phyloP scores from a whole-genome alignment of 2,329 filamentous ascomycete species.

The Truncatella angustata region DNA sequence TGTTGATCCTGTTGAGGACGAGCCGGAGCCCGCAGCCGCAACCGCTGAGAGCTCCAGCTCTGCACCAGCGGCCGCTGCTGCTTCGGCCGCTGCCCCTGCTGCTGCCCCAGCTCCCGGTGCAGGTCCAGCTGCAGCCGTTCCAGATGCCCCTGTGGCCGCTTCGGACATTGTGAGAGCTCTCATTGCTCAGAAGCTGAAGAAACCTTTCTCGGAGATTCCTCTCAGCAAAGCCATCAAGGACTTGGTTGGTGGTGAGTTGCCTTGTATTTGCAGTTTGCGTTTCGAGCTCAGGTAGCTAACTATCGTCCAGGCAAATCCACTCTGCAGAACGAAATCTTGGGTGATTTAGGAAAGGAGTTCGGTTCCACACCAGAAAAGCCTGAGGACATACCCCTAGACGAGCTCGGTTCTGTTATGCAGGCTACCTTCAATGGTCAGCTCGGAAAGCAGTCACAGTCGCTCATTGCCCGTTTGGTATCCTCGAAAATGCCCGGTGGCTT shows the following conservation, averaged over 20 bases:
- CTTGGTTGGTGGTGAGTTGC: conserved; percentile 81
- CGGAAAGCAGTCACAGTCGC: conserved; percentile 90
- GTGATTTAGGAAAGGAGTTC: conserved; percentile 97
- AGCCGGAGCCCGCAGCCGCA: conserved; percentile 62
- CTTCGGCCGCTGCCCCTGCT: conserved; percentile 41
- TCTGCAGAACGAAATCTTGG: conserved; percentile 96
- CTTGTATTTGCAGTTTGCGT: neutral
- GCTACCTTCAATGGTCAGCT: conserved; percentile 98
- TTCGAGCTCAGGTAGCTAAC: neutral
- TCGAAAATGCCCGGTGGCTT: conserved; percentile 99
- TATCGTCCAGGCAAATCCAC: conserved; percentile 82
- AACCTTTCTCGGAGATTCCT: conserved; percentile 82
- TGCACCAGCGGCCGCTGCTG: conserved; percentile 34
- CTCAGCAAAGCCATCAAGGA: conserved; percentile 98
- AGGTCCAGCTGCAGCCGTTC: conserved; percentile 82
- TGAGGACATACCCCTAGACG: conserved; percentile 94
- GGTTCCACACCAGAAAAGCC: conserved; percentile 97
- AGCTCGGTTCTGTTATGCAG: conserved; percentile 93
- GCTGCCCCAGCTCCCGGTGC: conserved; percentile 62
- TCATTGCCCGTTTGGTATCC: conserved; percentile 92
- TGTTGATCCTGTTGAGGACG: conserved; percentile 91
- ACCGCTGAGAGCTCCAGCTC: conserved; percentile 38
- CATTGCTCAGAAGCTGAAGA: conserved; percentile 97
- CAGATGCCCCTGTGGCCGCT: conserved; percentile 83
- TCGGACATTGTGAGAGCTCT: conserved; percentile 86